phyloP scores from a whole-genome alignment of 2,329 filamentous ascomycete genomes.

The Chaetomiaceae sp. region DNA sequence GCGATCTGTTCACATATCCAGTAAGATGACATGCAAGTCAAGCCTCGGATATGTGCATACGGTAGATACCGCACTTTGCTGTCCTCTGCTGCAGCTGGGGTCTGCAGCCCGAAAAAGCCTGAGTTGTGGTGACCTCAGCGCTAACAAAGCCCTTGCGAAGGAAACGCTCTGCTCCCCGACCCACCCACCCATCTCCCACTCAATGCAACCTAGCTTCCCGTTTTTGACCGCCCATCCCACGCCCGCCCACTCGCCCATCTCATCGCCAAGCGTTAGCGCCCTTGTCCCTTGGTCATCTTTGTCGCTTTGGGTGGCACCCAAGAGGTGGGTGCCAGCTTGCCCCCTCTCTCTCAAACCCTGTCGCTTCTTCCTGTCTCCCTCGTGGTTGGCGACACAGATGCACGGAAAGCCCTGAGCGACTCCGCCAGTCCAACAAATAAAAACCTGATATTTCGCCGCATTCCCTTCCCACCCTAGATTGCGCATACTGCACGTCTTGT shows the following conservation, averaged over 20 bases:
- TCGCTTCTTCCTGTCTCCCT: slow-evolving; percentile 11
- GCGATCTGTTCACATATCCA: too few species aligned
- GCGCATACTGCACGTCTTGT: slow-evolving; percentile 3
- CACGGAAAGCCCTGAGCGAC: slow-evolving; percentile 15
- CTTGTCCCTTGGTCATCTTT: not conserved
- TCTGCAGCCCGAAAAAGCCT: too few species aligned
- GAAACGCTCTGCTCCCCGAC: not conserved
- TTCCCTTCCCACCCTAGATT: slow-evolving; percentile 8
- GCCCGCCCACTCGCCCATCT: slow-evolving; percentile 6
- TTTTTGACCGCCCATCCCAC: slow-evolving; percentile 14
- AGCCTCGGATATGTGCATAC: not conserved
- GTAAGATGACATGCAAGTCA: not conserved
- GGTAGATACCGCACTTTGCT: not conserved
- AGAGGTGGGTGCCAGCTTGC: slow-evolving; percentile 10
- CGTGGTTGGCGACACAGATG: slow-evolving; percentile 13
- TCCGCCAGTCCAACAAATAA: slow-evolving; percentile 23
- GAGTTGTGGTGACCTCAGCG: slow-evolving; percentile 16
- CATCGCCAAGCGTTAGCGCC: slow-evolving; percentile 13
- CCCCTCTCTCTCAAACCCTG: slow-evolving; percentile 14
- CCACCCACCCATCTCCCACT: not conserved
- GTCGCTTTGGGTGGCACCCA: slow-evolving; percentile 9
- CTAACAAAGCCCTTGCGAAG: slow-evolving; percentile 9
- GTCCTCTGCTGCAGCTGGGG: too few species aligned
- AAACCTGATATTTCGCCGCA: slow-evolving; percentile 28
- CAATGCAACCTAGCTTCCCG: not conserved